Evolutionary conservation across 2,329 filamentous ascomycete species (phyloP).

Genomic region (Fusarium virguliforme): DNA sequence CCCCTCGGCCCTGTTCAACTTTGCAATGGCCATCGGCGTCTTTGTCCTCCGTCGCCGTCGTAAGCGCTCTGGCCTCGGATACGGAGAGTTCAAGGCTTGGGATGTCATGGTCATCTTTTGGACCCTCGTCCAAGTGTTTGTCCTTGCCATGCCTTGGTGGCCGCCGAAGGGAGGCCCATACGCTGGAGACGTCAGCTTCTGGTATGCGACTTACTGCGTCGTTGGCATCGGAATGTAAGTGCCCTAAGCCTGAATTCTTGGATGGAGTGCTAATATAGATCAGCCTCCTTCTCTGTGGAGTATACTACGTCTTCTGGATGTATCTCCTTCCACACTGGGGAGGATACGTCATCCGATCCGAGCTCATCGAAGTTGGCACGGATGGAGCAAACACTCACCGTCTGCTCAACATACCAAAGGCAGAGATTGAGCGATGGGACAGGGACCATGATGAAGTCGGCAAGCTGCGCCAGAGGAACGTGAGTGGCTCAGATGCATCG

Average conservation of each 20-base stretch:
- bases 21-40: background rate
- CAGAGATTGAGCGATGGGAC: background rate
- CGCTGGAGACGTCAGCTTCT: conserved; percentile 77
- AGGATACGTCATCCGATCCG: conserved; percentile 63
- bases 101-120: background rate
- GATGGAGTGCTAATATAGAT: background rate
- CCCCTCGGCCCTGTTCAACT: background rate
- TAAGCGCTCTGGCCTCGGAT: background rate
- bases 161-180: conserved; percentile 71
- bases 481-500: background rate
- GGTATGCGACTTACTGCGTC: conserved; percentile 66
- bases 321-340: conserved; percentile 66
- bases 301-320: conserved; percentile 75
- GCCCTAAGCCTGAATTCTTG: background rate
- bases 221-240: background rate
- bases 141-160: conserved; percentile 78
- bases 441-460: background rate
- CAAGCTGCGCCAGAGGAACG: background rate
- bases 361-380: background rate
- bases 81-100: background rate
- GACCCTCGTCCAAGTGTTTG: conserved; percentile 56
- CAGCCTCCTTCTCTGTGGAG: conserved; percentile 60
- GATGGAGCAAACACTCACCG: background rate
- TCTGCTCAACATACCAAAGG: background rate
- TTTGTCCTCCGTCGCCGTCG: background rate